Conservation (phyloP, 2,329 filamentous ascomycete species). For the Pseudonectria foliicola region DNA sequence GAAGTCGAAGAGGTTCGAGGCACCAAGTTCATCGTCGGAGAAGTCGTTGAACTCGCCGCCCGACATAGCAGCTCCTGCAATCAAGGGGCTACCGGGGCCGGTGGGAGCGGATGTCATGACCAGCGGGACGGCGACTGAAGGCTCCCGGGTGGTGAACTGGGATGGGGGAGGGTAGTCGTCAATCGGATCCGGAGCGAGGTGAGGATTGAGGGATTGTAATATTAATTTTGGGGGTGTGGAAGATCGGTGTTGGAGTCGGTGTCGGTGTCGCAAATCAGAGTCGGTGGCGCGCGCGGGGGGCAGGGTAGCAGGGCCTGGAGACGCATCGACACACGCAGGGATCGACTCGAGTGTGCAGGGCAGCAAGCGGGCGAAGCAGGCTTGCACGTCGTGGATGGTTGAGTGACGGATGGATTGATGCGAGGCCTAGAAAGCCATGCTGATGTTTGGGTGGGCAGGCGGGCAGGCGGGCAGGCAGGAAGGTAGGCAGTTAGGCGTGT, state of each 20-base stretch:
- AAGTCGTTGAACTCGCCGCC: slow-evolving; percentile 32
- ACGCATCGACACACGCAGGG: slow-evolving; percentile 12
- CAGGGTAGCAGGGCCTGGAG: slow-evolving; percentile 8
- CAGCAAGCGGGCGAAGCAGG: neutral
- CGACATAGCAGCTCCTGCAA: slow-evolving; percentile 31
- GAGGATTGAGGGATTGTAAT: slow-evolving; percentile 8
- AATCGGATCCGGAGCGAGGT: slow-evolving; percentile 5
- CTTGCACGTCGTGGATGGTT: slow-evolving; percentile 4
- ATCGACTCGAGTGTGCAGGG: neutral
- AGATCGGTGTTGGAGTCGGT: too few species aligned
- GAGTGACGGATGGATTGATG: slow-evolving; percentile 8
- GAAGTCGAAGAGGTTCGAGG: slow-evolving; percentile 28
- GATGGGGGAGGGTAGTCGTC: slow-evolving; percentile 4
- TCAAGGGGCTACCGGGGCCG: slow-evolving; percentile 31
- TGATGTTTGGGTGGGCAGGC: neutral
- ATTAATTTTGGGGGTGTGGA: too few species aligned
- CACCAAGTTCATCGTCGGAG: slow-evolving; percentile 30
- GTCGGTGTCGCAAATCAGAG: slow-evolving; percentile 16
- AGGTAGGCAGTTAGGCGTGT: too few species aligned
- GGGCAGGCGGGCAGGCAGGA: too few species aligned
- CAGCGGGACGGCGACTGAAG: slow-evolving; percentile 18
- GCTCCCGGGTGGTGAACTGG: slow-evolving; percentile 10
- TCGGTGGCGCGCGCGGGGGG: slow-evolving; percentile 15
- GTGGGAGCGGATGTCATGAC: slow-evolving; percentile 30
- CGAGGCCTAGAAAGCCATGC: slow-evolving; percentile 16